Base-by-base conservation (phyloP, 805 yeast genomes). In the Blastobotrys peoriensis region DNA sequence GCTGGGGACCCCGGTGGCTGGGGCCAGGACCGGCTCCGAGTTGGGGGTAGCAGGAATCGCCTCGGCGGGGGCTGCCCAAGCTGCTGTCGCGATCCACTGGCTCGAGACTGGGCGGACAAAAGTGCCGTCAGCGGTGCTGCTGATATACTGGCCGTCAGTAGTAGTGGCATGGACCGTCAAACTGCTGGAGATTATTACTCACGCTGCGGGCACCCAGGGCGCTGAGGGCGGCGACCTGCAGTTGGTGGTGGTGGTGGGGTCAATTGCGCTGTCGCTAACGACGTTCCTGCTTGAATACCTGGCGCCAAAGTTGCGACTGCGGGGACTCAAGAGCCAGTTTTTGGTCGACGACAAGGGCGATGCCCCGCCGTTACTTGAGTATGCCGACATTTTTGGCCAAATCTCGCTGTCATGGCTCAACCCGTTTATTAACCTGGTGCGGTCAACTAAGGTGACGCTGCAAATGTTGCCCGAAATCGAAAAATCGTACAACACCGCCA, bases 341-440 rank as follows among this genome's bases (percentile, higher is more conserved):
- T 17, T 40, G 38, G 5, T 27, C 27, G 36, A 35, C 21, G 25
- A 36, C 25, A 21, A 43, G 28, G 45, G 40, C 5, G 22, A 39
- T 1, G 49, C 41, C 16, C 18, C 25, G 2, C 44, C 47, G 8
- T 28, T 53, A 18, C 39, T 65, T 40, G 74, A 69, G 34, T 52
- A 56, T 33, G 73, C 81, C 30, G 73, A 78, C 52, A 60, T 78
- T 6, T 78, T 75, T 50, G 69, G 78, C 25, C 67, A 67, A 40
- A 59, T 79, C 44, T 69, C 81, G 1, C 76, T 79, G 57, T 64
- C 67, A 36, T 79, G 84, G 84, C 70, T 79, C 74, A 73, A 77
- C 3, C 75, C 74, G 1, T 65, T 79, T 53, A 78, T 79, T 77
- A 68, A 60, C 10, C 13, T 25, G 13, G 47, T 68, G 64, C 48